phyloP scores from a whole-genome alignment of 1,284 basidiomycete species.

The Sphagnurus paluster region DNA sequence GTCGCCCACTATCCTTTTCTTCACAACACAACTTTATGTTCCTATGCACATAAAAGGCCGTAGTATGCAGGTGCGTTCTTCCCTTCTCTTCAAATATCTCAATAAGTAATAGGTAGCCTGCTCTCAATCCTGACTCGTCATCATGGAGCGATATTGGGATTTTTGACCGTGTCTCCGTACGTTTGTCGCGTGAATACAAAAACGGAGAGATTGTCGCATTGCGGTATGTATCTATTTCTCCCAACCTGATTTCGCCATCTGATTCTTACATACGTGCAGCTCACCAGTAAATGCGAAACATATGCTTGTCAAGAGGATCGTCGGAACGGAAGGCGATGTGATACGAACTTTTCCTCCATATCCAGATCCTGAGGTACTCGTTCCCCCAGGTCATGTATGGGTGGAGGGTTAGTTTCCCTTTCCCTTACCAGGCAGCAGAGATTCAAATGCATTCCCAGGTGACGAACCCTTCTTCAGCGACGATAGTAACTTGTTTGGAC shows the following conservation, averaged over 20 bases:
- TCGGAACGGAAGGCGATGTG: constrained; percentile 63
- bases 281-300: constrained; percentile 59
- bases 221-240: constrained; percentile 37
- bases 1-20: constrained; percentile 53
- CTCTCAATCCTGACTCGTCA: constrained; percentile 72
- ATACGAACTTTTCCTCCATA: constrained; percentile 73
- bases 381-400: constrained; percentile 71
- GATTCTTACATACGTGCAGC: constrained; percentile 32
- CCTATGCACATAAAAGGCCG: constrained; percentile 58
- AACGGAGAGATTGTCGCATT: constrained; percentile 70
- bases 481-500: constrained; percentile 75
- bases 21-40: constrained; percentile 52
- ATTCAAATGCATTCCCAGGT: constrained; percentile 35
- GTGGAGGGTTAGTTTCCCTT: constrained; percentile 56
- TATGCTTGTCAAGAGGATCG: constrained; percentile 65
- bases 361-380: constrained; percentile 50
- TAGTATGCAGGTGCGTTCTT: constrained; percentile 70
- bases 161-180: constrained; percentile 56
- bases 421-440: neutral
- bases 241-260: neutral
- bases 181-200: constrained; percentile 34
- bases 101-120: constrained; percentile 57
- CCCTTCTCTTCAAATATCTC: constrained; percentile 4
- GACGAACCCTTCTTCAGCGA: constrained; percentile 67
- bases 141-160: constrained; percentile 59